Conservation (phyloP, 2,329 filamentous ascomycete genomes). For the Chrysoporthe puriensis region DNA sequence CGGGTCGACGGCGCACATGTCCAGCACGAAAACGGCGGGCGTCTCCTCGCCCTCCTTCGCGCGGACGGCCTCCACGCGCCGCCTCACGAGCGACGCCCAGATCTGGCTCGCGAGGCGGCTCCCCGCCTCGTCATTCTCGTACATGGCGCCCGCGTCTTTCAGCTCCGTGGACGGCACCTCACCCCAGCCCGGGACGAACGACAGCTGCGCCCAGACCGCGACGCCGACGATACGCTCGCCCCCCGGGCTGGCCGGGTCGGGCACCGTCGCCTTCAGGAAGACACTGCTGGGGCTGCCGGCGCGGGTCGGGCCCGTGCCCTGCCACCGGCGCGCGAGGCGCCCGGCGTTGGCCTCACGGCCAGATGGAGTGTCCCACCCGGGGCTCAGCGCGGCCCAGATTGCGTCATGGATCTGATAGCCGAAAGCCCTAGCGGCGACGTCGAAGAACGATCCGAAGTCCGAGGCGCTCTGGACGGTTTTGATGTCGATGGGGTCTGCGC, state of each 20-base stretch:
- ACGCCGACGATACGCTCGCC: slow-evolving; percentile 49
- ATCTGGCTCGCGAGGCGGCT: slow-evolving; percentile 51
- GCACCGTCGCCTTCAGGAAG: slow-evolving; percentile 57
- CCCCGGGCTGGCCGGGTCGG: slow-evolving; percentile 33
- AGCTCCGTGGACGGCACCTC: slow-evolving; percentile 43
- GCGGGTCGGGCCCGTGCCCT: slow-evolving; percentile 43
- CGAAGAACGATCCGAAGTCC: not conserved
- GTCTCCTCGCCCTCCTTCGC: slow-evolving; percentile 43
- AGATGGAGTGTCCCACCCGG: slow-evolving; percentile 56
- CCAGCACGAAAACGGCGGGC: slow-evolving; percentile 54
- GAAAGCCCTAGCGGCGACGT: slow-evolving; percentile 45
- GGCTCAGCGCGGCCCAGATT: slow-evolving; percentile 56
- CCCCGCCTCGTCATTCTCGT: slow-evolving; percentile 46
- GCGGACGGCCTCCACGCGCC: slow-evolving; percentile 46
- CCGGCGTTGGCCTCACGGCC: slow-evolving; percentile 44
- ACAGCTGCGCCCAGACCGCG: slow-evolving; percentile 59
- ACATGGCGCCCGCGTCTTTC: slow-evolving; percentile 41
- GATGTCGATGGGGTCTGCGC: not conserved
- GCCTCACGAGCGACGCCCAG: slow-evolving; percentile 47
- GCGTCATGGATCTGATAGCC: slow-evolving; percentile 54
- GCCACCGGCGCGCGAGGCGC: slow-evolving; percentile 48
- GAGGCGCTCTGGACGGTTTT: not conserved
- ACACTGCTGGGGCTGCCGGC: slow-evolving; percentile 52
- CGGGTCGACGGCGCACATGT: slow-evolving; percentile 57
- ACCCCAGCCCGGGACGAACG: slow-evolving; percentile 52